Conservation (phyloP, 768 basidiomycete species). For the Phaeotremella fagi region DNA sequence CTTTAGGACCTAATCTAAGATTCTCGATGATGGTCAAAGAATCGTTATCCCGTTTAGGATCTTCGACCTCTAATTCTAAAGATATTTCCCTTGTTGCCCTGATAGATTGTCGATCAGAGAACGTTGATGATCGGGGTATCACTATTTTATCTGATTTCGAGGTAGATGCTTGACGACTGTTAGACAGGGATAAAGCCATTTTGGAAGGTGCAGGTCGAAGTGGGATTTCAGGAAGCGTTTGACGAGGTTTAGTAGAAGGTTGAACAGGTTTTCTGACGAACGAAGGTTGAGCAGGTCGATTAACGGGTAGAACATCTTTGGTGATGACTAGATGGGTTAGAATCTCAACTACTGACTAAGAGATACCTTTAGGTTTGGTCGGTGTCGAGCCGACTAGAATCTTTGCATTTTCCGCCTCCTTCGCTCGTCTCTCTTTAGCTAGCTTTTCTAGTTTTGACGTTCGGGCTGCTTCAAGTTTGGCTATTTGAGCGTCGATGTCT, state of each 20-base stretch:
- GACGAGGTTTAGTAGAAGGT: slow-evolving; percentile 5
- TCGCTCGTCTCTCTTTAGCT: slow-evolving; percentile 1
- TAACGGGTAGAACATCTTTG: not conserved
- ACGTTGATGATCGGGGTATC: slow-evolving; percentile 2
- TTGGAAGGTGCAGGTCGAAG: slow-evolving; percentile 4
- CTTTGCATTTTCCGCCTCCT: slow-evolving; percentile 30
- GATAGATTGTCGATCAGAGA: not conserved
- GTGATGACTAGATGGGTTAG: slow-evolving; percentile 1
- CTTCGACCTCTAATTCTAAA: slow-evolving; percentile 9
- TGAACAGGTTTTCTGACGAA: not conserved
- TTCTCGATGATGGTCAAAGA: slow-evolving; percentile 63
- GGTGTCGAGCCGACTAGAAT: slow-evolving; percentile 38
- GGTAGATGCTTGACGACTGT: slow-evolving; percentile 4
- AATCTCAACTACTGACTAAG: not conserved
- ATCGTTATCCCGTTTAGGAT: slow-evolving; percentile 26
- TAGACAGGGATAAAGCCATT: slow-evolving; percentile 13
- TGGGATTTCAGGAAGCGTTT: slow-evolving; percentile 2
- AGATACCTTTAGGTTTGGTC: slow-evolving; percentile 30
- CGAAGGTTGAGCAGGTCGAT: slow-evolving; percentile 18
- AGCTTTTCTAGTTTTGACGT: slow-evolving; percentile 11
- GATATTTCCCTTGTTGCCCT: too few relatives aligned
- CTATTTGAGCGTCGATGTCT: slow-evolving; percentile 37
- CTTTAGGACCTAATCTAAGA: slow-evolving; percentile 69
- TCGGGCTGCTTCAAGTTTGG: slow-evolving; percentile 19
- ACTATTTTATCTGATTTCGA: not conserved